These are phyloP conservation scores for Leishmania lainsoni DNA, from an alignment of 208 protist genomes.

Conservation along the genomic window DNA sequence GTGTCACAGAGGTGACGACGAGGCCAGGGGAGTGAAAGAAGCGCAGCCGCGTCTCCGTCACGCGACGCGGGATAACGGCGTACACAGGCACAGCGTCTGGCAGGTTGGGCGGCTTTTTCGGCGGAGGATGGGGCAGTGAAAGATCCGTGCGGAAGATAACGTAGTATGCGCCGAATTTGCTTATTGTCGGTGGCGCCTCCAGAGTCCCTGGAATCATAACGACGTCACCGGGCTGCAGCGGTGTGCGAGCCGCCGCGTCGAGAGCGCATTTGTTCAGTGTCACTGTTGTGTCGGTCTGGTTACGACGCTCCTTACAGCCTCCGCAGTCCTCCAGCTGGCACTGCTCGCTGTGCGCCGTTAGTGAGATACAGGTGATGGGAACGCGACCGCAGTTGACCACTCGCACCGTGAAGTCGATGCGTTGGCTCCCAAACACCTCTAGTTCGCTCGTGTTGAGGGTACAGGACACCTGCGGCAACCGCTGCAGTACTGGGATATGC, in stretches of 20 bases:
- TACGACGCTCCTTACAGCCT: constrained; percentile 76
- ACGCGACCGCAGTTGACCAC: constrained; percentile 78
- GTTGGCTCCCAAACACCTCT: constrained; percentile 83
- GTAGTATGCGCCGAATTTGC: constrained; percentile 54
- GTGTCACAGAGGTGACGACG: constrained; percentile 49
- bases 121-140: constrained; percentile 63
- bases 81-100: constrained; percentile 84
- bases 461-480: constrained; percentile 79
- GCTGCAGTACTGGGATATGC: constrained; percentile 72
- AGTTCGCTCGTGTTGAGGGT: constrained; percentile 69
- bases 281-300: constrained; percentile 39
- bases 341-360: constrained; percentile 81
- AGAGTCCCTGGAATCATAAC: constrained; percentile 63
- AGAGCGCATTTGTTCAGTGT: constrained; percentile 63
- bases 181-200: constrained; percentile 52
- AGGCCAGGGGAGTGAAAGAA: constrained; percentile 79
- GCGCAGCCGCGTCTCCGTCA: constrained; percentile 82
- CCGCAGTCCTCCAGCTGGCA: constrained; percentile 85
- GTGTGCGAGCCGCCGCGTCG: constrained; percentile 28
- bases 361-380: constrained; percentile 56
- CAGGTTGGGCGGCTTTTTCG: constrained; percentile 64
- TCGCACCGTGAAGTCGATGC: constrained; percentile 63
- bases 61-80: constrained; percentile 83
- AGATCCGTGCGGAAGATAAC: constrained; percentile 81
- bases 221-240: constrained; percentile 66